phyloP scores from a whole-genome alignment of 2,329 filamentous ascomycete genomes.

The Geosmithia flava region DNA sequence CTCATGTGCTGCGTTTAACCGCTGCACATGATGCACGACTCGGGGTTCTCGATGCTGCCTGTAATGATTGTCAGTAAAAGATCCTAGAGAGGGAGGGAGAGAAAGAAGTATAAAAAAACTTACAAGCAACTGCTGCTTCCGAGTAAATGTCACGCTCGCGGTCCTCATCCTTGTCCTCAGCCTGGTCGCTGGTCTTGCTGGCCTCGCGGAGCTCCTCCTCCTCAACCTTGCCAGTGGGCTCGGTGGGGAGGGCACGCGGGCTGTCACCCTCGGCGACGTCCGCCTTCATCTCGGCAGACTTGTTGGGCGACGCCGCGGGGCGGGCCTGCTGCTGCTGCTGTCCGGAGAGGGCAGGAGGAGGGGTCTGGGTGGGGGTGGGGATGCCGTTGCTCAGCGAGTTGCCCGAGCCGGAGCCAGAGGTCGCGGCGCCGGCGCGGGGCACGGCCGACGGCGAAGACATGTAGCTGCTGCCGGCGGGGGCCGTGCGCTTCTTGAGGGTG shows the following conservation, averaged over 20 bases:
- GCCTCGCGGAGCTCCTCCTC: conserved; percentile 53
- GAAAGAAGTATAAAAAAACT: conserved; percentile 24
- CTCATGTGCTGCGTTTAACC: conserved; percentile 42
- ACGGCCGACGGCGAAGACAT: conserved; percentile 48
- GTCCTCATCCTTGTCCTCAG: conserved; percentile 61
- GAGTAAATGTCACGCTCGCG: conserved; percentile 91
- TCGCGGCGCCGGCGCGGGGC: conserved; percentile 49
- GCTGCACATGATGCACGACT: conserved; percentile 94
- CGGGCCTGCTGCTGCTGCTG: conserved; percentile 22
- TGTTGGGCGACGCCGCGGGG: conserved; percentile 43
- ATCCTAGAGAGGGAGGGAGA: neutral
- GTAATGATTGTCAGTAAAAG: conserved; percentile 16
- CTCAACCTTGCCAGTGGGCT: conserved; percentile 50
- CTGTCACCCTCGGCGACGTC: conserved; percentile 67
- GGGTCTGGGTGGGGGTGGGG: conserved; percentile 56
- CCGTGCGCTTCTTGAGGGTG: conserved; percentile 56
- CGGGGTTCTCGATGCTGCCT: conserved; percentile 94
- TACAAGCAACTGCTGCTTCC: conserved; percentile 78
- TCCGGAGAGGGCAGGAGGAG: conserved; percentile 29
- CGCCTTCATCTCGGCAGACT: conserved; percentile 60
- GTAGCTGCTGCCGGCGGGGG: conserved; percentile 40
- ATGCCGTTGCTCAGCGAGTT: conserved; percentile 40
- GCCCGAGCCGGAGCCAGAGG: conserved; percentile 30
- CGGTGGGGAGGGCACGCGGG: conserved; percentile 64
- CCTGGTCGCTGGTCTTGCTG: conserved; percentile 42